Percentiles rank a stretch among this genome's conserved stretches.
Evolutionary conservation across 2,329 filamentous ascomycete genomes (phyloP).

Genomic region (Stenocarpella maydis): DNA sequence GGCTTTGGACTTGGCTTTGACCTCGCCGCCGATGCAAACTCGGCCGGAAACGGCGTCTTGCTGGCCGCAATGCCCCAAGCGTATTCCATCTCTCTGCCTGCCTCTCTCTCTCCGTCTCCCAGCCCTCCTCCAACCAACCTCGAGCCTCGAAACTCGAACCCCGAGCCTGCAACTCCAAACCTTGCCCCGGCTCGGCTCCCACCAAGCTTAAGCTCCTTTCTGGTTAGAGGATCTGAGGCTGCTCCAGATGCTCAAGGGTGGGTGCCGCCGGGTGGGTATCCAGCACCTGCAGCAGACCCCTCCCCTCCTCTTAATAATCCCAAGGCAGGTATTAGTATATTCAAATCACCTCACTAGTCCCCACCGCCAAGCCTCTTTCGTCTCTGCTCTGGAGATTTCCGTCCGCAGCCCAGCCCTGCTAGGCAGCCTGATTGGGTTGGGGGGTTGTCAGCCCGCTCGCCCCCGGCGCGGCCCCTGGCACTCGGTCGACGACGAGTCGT

Average conservation of each 20-base stretch:
- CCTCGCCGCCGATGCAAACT: constrained; percentile 25
- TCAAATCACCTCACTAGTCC: constrained; percentile 15
- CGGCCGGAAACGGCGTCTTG: constrained; percentile 33
- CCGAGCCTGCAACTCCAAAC: constrained; percentile 5
- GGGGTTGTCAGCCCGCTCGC: not conserved
- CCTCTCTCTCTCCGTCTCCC: too few species aligned
- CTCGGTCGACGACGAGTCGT: not conserved
- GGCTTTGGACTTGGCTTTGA: constrained; percentile 19
- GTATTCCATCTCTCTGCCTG: constrained; percentile 26
- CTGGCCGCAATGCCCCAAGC: constrained; percentile 35
- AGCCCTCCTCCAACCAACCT: too few species aligned
- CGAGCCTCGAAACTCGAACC: too few species aligned
- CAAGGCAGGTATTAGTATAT: not conserved
- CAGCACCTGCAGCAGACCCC: constrained; percentile 16
- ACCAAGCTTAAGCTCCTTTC: constrained; percentile 9
- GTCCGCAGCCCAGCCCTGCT: not conserved
- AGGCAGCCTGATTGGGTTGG: constrained; percentile 16
- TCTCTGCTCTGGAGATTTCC: constrained; percentile 7
- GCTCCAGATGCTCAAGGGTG: not conserved
- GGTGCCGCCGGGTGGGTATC: too few species aligned
- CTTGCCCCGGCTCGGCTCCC: constrained; percentile 2
- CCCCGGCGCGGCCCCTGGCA: constrained; percentile 22
- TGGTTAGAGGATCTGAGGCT: constrained; percentile 15
- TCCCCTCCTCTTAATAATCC: not conserved
- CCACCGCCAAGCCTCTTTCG: constrained; percentile 10